phyloP scores from a whole-genome alignment of 805 yeast genomes.

The Lipomyces chichibuensis region DNA sequence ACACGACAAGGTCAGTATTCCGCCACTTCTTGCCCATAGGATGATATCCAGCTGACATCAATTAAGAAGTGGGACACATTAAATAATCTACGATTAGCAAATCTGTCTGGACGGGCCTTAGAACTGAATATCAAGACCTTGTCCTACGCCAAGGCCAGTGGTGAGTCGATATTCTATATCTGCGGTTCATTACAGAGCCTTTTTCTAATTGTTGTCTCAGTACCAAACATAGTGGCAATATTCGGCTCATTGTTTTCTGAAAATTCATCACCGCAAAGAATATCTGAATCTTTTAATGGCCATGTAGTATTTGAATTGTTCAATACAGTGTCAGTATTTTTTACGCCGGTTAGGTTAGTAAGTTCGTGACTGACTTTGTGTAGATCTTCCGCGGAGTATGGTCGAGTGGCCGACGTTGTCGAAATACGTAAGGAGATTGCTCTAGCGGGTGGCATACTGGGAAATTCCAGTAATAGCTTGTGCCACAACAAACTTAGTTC shows the following conservation, averaged over 20 bases:
- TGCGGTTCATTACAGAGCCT: too few species aligned
- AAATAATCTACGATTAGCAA: not conserved
- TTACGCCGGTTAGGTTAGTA: too few species aligned
- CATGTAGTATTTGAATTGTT: slow-evolving; percentile 1
- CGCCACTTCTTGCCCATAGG: not conserved
- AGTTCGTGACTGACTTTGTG: not conserved
- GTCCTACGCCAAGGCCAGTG: not conserved
- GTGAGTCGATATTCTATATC: not conserved
- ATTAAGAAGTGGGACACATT: not conserved
- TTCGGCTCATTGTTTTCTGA: slow-evolving; percentile 2
- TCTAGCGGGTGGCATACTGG: slow-evolving; percentile 3
- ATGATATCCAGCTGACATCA: not conserved
- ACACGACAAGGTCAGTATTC: not conserved
- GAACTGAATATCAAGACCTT: not conserved
- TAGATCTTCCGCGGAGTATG: slow-evolving; percentile 15
- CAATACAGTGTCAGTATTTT: slow-evolving; percentile 4
- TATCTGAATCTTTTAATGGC: slow-evolving; percentile 9
- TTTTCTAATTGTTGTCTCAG: not conserved
- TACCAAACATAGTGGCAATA: not conserved
- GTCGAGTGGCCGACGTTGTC: slow-evolving; percentile 11
- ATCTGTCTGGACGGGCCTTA: not conserved
- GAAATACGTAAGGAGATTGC: slow-evolving; percentile 19
- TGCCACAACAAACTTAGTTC: not conserved
- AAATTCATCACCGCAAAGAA: not conserved
- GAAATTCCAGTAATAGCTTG: slow-evolving; percentile 3